phyloP scores from a whole-genome alignment of 2,329 filamentous ascomycete species.

The Talaromyces albobiverticillius region DNA sequence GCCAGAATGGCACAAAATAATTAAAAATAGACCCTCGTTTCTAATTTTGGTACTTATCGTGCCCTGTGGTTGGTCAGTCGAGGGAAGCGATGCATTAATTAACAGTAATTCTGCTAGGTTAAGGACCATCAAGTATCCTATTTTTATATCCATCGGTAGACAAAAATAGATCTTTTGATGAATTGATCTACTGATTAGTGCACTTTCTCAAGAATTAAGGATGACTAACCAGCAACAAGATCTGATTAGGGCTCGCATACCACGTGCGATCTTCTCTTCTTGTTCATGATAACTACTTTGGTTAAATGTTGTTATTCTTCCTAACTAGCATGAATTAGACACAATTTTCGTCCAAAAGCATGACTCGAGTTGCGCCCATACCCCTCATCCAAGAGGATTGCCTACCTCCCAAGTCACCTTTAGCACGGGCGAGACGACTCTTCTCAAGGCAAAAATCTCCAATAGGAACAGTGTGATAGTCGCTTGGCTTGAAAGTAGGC shows the following conservation, averaged over 20 bases:
- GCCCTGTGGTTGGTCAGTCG: neutral
- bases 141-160: neutral
- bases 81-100: neutral
- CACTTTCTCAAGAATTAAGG: no score
- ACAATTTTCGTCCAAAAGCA: neutral
- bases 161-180: neutral
- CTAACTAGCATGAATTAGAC: neutral
- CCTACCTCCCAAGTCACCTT: neutral
- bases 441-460: neutral
- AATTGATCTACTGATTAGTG: neutral
- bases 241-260: neutral
- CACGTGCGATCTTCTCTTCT: no score
- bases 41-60: neutral
- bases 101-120: neutral
- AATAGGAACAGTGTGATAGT: neutral
- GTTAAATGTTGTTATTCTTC: neutral
- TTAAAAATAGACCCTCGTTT: neutral
- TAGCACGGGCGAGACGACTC: neutral
- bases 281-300: no score
- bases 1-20: neutral
- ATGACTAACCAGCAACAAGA: no score
- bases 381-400: neutral
- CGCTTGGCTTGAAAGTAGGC: neutral
- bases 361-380: neutral
- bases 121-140: no score